Percentiles rank a stretch among this genome's conserved stretches.
phyloP scores from a whole-genome alignment of 129 eudicot species.

The Flaveria sonorensis region DNA sequence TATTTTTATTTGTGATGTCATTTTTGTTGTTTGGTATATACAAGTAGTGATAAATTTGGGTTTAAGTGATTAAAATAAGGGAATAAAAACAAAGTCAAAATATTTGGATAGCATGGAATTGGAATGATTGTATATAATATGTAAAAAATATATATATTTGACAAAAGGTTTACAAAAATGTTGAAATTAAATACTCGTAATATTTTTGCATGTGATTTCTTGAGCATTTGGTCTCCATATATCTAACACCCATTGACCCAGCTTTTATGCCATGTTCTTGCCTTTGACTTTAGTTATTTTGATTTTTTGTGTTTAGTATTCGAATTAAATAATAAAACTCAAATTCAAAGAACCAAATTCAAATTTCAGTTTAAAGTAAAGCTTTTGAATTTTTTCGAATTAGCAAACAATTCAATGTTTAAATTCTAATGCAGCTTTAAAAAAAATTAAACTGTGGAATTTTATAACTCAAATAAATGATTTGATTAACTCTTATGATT shows the following conservation, averaged over 20 bases:
- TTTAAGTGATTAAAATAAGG: background rate
- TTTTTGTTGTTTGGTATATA: background rate
- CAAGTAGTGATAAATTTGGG: background rate
- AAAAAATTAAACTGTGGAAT: too few relatives aligned
- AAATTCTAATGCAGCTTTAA: too few relatives aligned
- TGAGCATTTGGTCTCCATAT: background rate
- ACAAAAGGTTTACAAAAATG: slow-evolving; percentile 1
- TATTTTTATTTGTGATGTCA: too few relatives aligned
- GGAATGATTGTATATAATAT: background rate
- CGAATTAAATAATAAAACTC: background rate
- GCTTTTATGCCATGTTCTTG: slow-evolving; percentile 7
- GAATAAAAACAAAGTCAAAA: background rate
- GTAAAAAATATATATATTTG: background rate
- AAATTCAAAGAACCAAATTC: too few relatives aligned
- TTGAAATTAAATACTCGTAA: background rate
- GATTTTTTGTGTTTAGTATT: background rate
- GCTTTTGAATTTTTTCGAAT: too few relatives aligned
- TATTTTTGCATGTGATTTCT: slow-evolving; percentile 14
- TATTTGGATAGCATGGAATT: background rate
- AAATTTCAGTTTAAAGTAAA: too few relatives aligned
- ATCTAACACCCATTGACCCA: background rate
- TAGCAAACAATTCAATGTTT: too few relatives aligned
- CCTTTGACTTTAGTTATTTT: background rate
- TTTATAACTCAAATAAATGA: too few relatives aligned
- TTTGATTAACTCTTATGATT: too few relatives aligned